Conservation (phyloP, 106 monocot genomes). For the Apostasia shenzhenica region DNA sequence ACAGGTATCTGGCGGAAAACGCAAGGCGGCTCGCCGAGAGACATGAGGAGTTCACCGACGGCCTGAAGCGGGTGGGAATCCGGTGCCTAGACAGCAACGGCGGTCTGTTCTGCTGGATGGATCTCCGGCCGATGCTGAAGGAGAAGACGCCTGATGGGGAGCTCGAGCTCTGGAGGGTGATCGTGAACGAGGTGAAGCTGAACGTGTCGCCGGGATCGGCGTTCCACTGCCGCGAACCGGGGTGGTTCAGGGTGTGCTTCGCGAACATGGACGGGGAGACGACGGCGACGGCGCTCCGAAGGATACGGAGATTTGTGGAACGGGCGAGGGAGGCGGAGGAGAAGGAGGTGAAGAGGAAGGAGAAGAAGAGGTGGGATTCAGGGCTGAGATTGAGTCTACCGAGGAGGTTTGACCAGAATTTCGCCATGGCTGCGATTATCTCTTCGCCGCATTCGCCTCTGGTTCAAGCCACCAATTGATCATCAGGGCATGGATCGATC, state of each 20-base stretch:
- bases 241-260: constrained; percentile 32
- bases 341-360: constrained; percentile 24
- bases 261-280: constrained; percentile 41
- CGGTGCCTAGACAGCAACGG: constrained; percentile 30
- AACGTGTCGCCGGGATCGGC: constrained; percentile 36
- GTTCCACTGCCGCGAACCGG: constrained; percentile 33
- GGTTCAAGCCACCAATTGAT: constrained; percentile 7
- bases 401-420: constrained; percentile 2
- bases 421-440: constrained; percentile 1
- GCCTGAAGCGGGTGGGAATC: constrained; percentile 20
- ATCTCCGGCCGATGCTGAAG: constrained; percentile 34
- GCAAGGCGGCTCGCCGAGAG: constrained; percentile 21
- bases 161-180: constrained; percentile 44
- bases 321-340: neutral
- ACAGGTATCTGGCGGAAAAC: constrained; percentile 15
- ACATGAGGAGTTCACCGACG: constrained; percentile 20
- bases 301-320: constrained; percentile 37
- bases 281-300: constrained; percentile 33
- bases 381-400: constrained; percentile 15
- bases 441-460: constrained; percentile 11
- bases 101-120: constrained; percentile 74
- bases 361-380: neutral
- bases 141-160: constrained; percentile 33
- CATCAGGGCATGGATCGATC: too few relatives aligned
- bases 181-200: constrained; percentile 26